Percentiles rank a stretch among this genome's conserved stretches.
These are phyloP conservation scores for Macadamia integrifolia DNA, from an alignment of 164 flowering plant species.

Conservation along the genomic window DNA sequence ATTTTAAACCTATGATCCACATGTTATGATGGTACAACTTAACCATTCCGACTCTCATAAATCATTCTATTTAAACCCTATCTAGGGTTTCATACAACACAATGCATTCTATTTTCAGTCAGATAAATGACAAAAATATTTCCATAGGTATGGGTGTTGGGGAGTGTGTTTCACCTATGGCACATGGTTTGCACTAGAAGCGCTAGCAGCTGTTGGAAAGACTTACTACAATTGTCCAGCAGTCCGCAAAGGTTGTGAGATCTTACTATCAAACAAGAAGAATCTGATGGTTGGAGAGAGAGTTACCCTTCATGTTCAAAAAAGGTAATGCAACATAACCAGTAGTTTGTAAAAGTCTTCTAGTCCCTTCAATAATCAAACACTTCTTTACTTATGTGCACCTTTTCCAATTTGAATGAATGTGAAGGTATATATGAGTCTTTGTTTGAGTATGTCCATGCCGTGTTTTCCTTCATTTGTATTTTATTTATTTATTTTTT, in stretches of 20 bases:
- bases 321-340: constrained; percentile 27
- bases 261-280: constrained; percentile 42
- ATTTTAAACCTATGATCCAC: too few relatives aligned
- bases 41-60: too few relatives aligned
- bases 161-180: constrained; percentile 61
- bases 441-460: too few relatives aligned
- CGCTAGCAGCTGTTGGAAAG: constrained; percentile 34
- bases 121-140: neutral
- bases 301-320: constrained; percentile 48
- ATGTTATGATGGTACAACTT: too few relatives aligned
- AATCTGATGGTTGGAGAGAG: constrained; percentile 70
- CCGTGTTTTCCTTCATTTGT: too few relatives aligned
- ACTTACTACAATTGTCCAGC: constrained; percentile 30
- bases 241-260: constrained; percentile 41
- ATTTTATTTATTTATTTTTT: too few relatives aligned
- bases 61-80: too few relatives aligned
- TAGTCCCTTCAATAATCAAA: neutral
- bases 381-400: neutral
- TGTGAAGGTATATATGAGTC: too few relatives aligned
- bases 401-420: neutral
- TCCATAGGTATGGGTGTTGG: constrained; percentile 62
- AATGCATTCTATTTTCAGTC: neutral
- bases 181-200: constrained; percentile 54
- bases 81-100: too few relatives aligned
- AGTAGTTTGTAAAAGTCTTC: neutral